Base-by-base conservation (phyloP, 148 eudicot genomes). In the Diospyros kaki region DNA sequence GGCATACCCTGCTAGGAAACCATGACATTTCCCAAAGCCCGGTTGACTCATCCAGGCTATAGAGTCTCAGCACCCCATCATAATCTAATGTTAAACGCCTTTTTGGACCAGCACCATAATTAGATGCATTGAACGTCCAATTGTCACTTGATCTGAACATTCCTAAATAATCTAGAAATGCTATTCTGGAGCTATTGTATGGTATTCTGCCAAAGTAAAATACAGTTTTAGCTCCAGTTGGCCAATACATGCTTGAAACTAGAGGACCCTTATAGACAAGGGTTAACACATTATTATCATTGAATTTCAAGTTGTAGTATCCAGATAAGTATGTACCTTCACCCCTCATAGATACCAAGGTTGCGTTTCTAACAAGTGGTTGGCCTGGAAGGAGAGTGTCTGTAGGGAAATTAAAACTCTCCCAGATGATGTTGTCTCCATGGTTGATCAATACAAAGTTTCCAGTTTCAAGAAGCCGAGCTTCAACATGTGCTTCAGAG, bases 241-340 rank as follows among this genome's bases (percentile, higher is more conserved):
- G 77, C 77, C 70, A 74, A 54, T 74, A 74, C 3, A 74, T 58
- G 43, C 77, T 74, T 15, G 70, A 64, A 64, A 55, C 71, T 6
- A 64, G 53, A 45, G 71, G 77, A 6, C 77, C 52, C 8, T 74
- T 74, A 46, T 64, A 74, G 9, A 64, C 48, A 10, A 74, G 71
- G 62, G 54, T 15, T 1, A 64, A 8, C 3, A 74, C 64, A 53
- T 74, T 74, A 45, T 74, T 54, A 43, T 74, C 77, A 15, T 74
- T 41, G 43, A 74, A 74, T 53, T 64, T 64, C 3, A 51, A 12
- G 40, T 66, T 75, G 38, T 75, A 75, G 63, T 54, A 66, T 8
- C 77, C 77, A 5, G 77, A 75, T 2, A 45, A 66, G 65, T 75
- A 66, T 3, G 42, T 66, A 55, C 18, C 64, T 51, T 38, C 7